A percentile compares a stretch with the other conserved stretches of the same genome.
phyloP scores from a whole-genome alignment of 768 basidiomycete species.

The Leccinum arenicola region DNA sequence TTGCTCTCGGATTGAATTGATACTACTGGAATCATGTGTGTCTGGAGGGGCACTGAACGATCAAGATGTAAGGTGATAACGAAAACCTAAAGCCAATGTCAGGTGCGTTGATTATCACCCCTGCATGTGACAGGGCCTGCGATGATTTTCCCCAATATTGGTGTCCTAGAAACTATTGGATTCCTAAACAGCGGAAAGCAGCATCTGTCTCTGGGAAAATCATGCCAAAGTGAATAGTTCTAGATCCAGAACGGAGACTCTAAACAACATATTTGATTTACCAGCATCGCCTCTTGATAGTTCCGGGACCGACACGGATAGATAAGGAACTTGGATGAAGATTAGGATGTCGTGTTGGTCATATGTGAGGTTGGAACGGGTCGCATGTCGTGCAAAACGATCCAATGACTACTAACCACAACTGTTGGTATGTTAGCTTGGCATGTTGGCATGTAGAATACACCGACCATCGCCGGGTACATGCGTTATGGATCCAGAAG shows the following conservation, averaged over 20 bases:
- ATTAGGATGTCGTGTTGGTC: conserved; percentile 2
- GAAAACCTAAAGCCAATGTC: neutral
- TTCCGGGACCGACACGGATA: conserved; percentile 3
- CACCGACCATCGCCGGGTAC: neutral
- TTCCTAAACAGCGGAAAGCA: neutral
- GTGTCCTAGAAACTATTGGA: neutral
- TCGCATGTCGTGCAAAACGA: neutral
- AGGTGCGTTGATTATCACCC: neutral
- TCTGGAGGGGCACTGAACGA: neutral
- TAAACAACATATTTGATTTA: neutral
- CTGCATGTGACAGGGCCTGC: neutral
- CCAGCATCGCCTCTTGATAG: neutral
- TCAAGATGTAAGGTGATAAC: neutral
- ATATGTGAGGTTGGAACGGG: neutral
- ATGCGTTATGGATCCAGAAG: neutral
- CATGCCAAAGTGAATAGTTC: neutral
- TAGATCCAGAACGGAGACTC: neutral
- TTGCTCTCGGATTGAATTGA: neutral
- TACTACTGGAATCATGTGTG: neutral
- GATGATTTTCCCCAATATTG: neutral
- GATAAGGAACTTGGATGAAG: conserved; percentile 1
- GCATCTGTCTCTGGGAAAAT: conserved; percentile 1
- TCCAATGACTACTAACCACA: neutral
- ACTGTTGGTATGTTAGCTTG: neutral
- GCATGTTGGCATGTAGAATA: neutral